Evolutionary conservation across 495 filamentous ascomycete species (phyloP).

Genomic region (Lepidopterella palustris): DNA sequence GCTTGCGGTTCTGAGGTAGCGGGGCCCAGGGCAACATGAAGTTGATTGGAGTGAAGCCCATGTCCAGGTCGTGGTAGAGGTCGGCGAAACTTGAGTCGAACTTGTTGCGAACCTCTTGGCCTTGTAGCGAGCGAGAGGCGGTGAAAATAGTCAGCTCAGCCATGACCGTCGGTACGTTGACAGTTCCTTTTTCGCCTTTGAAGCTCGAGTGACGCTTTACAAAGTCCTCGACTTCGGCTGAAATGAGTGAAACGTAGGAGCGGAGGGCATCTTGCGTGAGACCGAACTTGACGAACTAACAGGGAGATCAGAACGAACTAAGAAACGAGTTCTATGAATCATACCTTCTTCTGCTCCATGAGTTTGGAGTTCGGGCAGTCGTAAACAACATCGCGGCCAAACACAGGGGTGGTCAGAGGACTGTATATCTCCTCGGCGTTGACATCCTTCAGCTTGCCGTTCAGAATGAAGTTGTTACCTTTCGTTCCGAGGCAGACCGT

Average conservation of each 20-base stretch:
- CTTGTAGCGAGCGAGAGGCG: conserved; percentile 59
- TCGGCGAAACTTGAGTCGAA: conserved; percentile 59
- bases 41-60: conserved; percentile 60
- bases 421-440: conserved; percentile 61
- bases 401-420: conserved; percentile 55
- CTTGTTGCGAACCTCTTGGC: conserved; percentile 55
- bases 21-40: conserved; percentile 60
- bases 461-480: conserved; percentile 59
- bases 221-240: conserved; percentile 48
- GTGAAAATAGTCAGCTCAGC: conserved; percentile 60
- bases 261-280: conserved; percentile 56
- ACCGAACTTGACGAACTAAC: conserved; percentile 60
- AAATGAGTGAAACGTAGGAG: conserved; percentile 55
- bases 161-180: conserved; percentile 51
- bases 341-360: conserved; percentile 63
- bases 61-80: conserved; percentile 59
- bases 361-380: conserved; percentile 60
- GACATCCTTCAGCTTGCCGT: conserved; percentile 55
- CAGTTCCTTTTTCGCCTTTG: conserved; percentile 43
- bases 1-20: conserved; percentile 55
- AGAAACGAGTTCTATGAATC: background rate
- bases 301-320: background rate
- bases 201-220: conserved; percentile 44
- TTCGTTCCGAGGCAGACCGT: conserved; percentile 57
- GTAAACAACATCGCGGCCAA: conserved; percentile 59